Conservation (phyloP, 768 basidiomycete genomes). For the Panus rudis region DNA sequence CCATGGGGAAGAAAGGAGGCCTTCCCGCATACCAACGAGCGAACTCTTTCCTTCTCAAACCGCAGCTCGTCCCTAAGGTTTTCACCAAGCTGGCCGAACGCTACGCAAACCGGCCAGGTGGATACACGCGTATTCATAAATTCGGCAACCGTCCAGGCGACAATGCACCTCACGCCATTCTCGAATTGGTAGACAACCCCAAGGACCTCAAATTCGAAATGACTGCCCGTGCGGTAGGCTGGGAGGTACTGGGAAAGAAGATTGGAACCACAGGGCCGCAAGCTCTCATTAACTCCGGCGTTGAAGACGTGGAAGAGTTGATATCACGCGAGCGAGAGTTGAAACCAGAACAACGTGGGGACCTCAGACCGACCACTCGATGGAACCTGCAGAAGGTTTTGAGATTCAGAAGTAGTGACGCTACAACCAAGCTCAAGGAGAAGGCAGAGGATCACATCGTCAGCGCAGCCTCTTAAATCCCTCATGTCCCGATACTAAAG, state of each 20-base stretch:
- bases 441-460: slow-evolving; percentile 66
- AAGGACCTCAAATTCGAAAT: slow-evolving; percentile 84
- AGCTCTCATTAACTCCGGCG: slow-evolving; percentile 45
- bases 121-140: slow-evolving; percentile 92
- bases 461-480: slow-evolving; percentile 19
- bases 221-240: slow-evolving; percentile 80
- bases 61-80: slow-evolving; percentile 68
- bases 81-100: slow-evolving; percentile 75
- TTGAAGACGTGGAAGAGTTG: slow-evolving; percentile 36
- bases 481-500: slow-evolving; percentile 5
- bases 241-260: slow-evolving; percentile 64
- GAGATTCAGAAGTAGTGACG: slow-evolving; percentile 45
- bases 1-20: slow-evolving; percentile 81
- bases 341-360: slow-evolving; percentile 29
- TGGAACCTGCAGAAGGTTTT: slow-evolving; percentile 74
- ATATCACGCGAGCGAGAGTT: slow-evolving; percentile 43
- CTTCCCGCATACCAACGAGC: slow-evolving; percentile 65
- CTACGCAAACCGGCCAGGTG: slow-evolving; percentile 78
- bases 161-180: slow-evolving; percentile 85
- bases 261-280: slow-evolving; percentile 38
- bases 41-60: slow-evolving; percentile 71
- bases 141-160: slow-evolving; percentile 88
- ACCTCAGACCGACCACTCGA: slow-evolving; percentile 58
- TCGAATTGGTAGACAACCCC: slow-evolving; percentile 94
- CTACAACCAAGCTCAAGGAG: slow-evolving; percentile 39